Evolutionary conservation across 2,329 filamentous ascomycete genomes (phyloP), one percentile per base, ranked within the genome.

Genomic region (Phyllosticta paracitricarpa): DNA sequence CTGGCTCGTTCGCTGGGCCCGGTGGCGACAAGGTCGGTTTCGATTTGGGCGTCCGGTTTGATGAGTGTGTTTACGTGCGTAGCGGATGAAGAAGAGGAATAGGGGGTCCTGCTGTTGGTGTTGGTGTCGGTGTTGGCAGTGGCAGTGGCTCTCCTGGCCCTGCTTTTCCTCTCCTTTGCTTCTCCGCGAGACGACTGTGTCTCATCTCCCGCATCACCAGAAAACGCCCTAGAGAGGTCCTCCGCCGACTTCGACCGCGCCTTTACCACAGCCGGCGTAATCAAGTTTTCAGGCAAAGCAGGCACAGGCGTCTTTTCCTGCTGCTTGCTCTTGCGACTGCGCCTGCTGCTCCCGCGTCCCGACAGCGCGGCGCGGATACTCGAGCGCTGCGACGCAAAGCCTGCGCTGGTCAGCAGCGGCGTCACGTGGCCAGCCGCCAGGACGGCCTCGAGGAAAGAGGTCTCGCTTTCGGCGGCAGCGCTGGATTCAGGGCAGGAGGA

Each of bases 391-490:
- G 40, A 48, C 40, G 40, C 40, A n/a, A 48, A 48, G 40, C 40
- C 40, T 6, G 40, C 40, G 17, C 40, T 48, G 14, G 40, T 48
- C 12, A 61, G 40, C 35, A 61, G 25, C 33, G 58, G 58, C 4
- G 54, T 56, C 8, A 61, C 58, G n/a, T 51, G 33, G 1, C 58
- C 54, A 17, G 58, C 58, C 6, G 54, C 58, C 40, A 61, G 22
- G 3, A 61, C 58, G n/a, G 58, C 58, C 14, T 61, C 58, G 40
- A 61, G 22, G 19, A 61, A 52, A 2, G 58, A 61, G 25, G 55
- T 53, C n/a, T 61, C 57, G 33, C 10, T 40, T 1, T 48, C 40
- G 17, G 7, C 40, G 14, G 14, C n/a, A 48, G 40, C n/a, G 40
- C 14, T 48, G 14, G 40, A 48, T 17, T n/a, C 40, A 4, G 40